Conservation (phyloP, 805 yeast genomes). For the Lipomyces sp. region DNA sequence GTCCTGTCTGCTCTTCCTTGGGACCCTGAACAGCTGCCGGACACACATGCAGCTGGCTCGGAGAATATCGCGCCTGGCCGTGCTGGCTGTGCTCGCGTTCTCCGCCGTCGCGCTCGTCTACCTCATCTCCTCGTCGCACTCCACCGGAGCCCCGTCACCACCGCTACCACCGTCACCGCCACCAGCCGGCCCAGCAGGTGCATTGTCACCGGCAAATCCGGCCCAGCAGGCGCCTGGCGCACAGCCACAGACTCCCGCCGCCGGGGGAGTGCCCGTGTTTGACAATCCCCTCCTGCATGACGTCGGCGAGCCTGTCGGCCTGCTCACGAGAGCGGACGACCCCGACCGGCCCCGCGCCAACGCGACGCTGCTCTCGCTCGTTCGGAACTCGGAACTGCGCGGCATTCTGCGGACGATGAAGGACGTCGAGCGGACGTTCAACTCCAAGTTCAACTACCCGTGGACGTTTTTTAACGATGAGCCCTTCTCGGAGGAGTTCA, state of each 20-base stretch:
- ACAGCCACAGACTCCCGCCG: neutral
- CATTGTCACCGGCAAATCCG: too few relatives aligned
- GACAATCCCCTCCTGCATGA: constrained; percentile 21
- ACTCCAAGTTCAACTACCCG: constrained; percentile 69
- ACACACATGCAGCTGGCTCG: neutral
- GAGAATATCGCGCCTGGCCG: neutral
- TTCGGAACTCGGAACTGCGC: constrained; percentile 60
- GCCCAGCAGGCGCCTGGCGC: neutral
- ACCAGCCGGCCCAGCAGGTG: too few relatives aligned
- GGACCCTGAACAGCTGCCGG: neutral
- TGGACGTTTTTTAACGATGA: constrained; percentile 75
- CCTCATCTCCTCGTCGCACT: too few relatives aligned
- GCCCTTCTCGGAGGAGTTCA: constrained; percentile 60
- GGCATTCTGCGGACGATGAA: constrained; percentile 52
- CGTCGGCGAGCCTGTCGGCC: constrained; percentile 36
- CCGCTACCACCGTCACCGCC: neutral
- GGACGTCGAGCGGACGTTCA: constrained; percentile 63
- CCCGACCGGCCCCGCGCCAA: constrained; percentile 46
- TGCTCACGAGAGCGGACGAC: constrained; percentile 29
- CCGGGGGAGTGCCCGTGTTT: neutral
- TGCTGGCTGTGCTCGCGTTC: neutral
- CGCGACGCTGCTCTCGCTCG: constrained; percentile 72
- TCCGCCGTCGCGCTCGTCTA: neutral
- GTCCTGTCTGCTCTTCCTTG: too few relatives aligned
- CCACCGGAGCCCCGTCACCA: neutral